Base-by-base conservation (phyloP, 352 stramenopile species). In the Halophytophthora polymorphica region DNA sequence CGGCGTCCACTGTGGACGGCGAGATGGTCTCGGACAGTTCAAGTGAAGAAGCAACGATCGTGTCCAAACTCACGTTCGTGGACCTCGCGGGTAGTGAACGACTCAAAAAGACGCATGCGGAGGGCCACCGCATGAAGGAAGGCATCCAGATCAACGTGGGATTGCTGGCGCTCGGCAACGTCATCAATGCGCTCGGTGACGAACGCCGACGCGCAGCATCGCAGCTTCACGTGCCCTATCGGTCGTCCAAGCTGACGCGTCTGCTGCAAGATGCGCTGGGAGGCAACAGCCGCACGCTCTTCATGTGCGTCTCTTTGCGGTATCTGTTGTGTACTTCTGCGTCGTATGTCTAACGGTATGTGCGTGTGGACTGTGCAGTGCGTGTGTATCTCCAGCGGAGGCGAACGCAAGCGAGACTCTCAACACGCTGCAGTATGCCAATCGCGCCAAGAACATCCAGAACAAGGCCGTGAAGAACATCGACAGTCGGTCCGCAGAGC, bases 391-490 rank as follows among this genome's bases (percentile, higher is more conserved):
- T 49, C 82, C 85, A 36, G 80, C 81, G 37, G 70, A 83, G 22
- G 69, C 61, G 3, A 93, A 89, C 43, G 54, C 65, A 12, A 77
- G 70, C 25, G 85, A 95, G 56, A 91, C 78, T 1, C 58, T 93
- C 18, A 95, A 86, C 50, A 95, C 85, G 2, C 68, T 95, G 7
- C 83, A 92, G 35, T 95, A 95, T 33, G 85, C 85, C 17, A 95
- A 91, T 45, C 76, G 85, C 1, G 85, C 85, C 6, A 90, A 88
- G 42, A 93, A 93, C 43, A 95, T 95, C 47, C 85, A 93, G 33
- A 95, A 95, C 52, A 95, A 95, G 53, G 85, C 85, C 3, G 71
- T 95, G 21, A 95, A 95, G 45, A 95, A 95, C 37, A 77, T 95
- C 28, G 83, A 95, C 63, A 77, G 67, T n/a, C 67, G 77, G 12